Conservation (phyloP, 139 green algal genomes). For the Edaphochlamys debaryana region DNA sequence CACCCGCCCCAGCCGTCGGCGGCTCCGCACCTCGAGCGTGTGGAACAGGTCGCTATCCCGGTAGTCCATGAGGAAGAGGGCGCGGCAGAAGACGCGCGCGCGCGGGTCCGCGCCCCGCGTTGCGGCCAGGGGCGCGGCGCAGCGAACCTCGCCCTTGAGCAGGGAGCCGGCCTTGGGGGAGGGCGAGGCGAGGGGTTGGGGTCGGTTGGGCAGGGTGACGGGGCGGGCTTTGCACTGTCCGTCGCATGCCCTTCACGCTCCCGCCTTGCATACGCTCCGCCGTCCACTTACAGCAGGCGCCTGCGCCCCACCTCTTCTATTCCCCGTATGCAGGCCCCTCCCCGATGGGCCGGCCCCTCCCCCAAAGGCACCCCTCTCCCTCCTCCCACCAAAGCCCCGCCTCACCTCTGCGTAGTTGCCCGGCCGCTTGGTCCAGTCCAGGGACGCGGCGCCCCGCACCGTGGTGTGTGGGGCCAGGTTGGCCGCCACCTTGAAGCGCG, state of each 20-base stretch:
- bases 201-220: too few relatives aligned
- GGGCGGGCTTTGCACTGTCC: too few relatives aligned
- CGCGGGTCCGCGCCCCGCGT: conserved; percentile 29
- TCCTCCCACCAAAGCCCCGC: too few relatives aligned
- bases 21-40: conserved; percentile 50
- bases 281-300: too few relatives aligned
- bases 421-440: conserved; percentile 70
- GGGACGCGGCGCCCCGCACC: conserved; percentile 57
- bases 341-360: too few relatives aligned
- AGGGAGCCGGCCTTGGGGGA: conserved; percentile 35
- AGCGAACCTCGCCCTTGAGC: conserved; percentile 58
- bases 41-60: conserved; percentile 70
- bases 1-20: too few relatives aligned
- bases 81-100: conserved; percentile 41
- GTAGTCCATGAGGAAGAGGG: conserved; percentile 74
- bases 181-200: neutral
- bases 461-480: conserved; percentile 50
- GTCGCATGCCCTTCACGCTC: neutral
- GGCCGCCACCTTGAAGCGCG: conserved; percentile 5
- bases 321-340: too few relatives aligned
- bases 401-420: conserved; percentile 65
- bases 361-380: too few relatives aligned
- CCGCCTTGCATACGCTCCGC: too few relatives aligned
- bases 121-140: conserved; percentile 42
- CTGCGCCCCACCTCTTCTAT: too few relatives aligned